Base-by-base conservation (phyloP, 305 asterid species). In the Rubia peregrina region DNA sequence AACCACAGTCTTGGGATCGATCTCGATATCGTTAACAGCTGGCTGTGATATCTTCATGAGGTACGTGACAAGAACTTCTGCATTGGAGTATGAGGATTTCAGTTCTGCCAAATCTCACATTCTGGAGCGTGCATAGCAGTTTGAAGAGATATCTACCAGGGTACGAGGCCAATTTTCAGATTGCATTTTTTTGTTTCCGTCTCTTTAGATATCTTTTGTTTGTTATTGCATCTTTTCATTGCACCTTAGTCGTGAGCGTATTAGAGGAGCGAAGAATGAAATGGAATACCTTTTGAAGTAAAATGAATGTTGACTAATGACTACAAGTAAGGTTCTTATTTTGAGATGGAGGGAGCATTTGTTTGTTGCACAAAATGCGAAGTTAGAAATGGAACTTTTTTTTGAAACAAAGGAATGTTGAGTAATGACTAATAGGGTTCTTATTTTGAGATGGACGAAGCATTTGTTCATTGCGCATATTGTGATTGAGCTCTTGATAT, bases 31-130 rank as follows among this genome's bases (percentile, higher is more conserved):
- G 63, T 79, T 93, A 81, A 85, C 97, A 40, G 97, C 97, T 71
- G 97, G 95, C 21, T 93, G 95, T 74, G 97, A 90, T 80, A 85
- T 89, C 73, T 93, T 93, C 85, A 86, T 90, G 92, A 87, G 98
- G 65, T 87, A 90, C 49, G 96, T 93, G 65, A 93, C 97, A 64
- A 90, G 97, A 85, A 93, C 98, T 55, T 84, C 95, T 61, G 97
- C 96, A 43, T 66, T 92, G 81, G 96, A 92, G 74, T 88, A 90
- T 21, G 98, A 92, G 73, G 90, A 90, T 82, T 92, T 92, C 77
- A 82, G 80, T 71, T 90, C 98, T 51, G 97, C 96, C 30, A 90
- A 90, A 78, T 83, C 93, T 67, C 84, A 96, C 62, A 95, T 90
- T 75, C 85, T 88, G 68, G 97, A 92, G 81, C 95, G 97, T 36